Conservation (phyloP, 306 rosid genomes). For the Fagus sylvatica region DNA sequence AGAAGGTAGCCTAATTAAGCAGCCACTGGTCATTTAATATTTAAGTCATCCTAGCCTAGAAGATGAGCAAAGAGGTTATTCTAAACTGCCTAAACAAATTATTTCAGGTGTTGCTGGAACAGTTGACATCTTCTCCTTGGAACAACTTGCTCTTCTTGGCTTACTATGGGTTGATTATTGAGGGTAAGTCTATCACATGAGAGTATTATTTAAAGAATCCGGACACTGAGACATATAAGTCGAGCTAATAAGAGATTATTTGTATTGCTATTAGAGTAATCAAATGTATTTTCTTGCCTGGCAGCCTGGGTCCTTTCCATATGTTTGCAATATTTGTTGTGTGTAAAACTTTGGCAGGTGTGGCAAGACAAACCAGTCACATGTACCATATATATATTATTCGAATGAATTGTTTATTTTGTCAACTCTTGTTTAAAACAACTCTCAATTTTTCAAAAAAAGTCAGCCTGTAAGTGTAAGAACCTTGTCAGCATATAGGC, state of each 20-base stretch:
- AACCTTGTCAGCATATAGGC: slow-evolving; percentile 5
- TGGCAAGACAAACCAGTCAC: not conserved
- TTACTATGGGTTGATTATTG: slow-evolving; percentile 75
- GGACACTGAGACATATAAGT: slow-evolving; percentile 18
- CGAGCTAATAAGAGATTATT: slow-evolving; percentile 14
- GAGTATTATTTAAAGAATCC: slow-evolving; percentile 15
- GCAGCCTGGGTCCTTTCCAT: slow-evolving; percentile 8
- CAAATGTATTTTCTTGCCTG: not conserved
- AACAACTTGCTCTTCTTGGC: slow-evolving; percentile 84
- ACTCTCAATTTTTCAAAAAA: not conserved
- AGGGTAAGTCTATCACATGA: slow-evolving; percentile 58
- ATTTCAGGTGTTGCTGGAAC: slow-evolving; percentile 85
- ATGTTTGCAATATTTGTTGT: not conserved
- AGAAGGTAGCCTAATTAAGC: slow-evolving; percentile 55
- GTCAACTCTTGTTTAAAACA: slow-evolving; percentile 25
- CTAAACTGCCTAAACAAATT: slow-evolving; percentile 5
- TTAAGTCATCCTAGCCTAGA: not conserved
- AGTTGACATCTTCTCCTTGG: slow-evolving; percentile 85
- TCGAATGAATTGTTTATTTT: not conserved
- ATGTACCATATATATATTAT: not conserved
- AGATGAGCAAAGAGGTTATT: not conserved
- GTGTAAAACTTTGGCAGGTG: not conserved
- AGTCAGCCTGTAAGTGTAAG: not conserved
- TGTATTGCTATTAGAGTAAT: slow-evolving; percentile 17
- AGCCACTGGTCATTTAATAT: not conserved